These are phyloP conservation scores for Candida morakotiae DNA, from an alignment of 805 yeast species.

Conservation along the genomic window DNA sequence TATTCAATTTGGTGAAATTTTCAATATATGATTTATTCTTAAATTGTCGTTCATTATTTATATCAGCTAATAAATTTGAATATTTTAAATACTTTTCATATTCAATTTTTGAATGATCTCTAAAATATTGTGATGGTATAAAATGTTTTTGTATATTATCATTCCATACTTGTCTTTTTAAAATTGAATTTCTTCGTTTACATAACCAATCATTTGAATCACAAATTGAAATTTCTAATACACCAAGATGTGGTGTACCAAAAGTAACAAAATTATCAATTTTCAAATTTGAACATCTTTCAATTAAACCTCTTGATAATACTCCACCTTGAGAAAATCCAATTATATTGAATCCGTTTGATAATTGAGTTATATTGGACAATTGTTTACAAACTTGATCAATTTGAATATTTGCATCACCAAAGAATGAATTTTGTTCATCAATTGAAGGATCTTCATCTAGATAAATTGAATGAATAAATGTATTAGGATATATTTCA, in stretches of 20 bases:
- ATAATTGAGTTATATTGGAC: constrained; percentile 39
- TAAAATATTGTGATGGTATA: constrained; percentile 73
- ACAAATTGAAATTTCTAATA: constrained; percentile 65
- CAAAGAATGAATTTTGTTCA: constrained; percentile 52
- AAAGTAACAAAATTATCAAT: constrained; percentile 60
- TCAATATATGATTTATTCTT: constrained; percentile 37
- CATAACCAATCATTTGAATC: constrained; percentile 55
- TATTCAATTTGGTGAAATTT: constrained; percentile 43
- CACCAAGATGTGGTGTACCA: constrained; percentile 81
- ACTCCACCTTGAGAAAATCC: constrained; percentile 86
- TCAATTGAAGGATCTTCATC: constrained; percentile 50
- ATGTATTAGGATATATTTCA: constrained; percentile 44
- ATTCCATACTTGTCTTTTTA: constrained; percentile 61
- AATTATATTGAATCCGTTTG: constrained; percentile 61
- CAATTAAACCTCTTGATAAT: constrained; percentile 64
- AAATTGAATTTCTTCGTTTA: constrained; percentile 44
- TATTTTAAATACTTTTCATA: constrained; percentile 51
- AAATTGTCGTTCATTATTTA: constrained; percentile 55
- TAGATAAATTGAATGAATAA: constrained; percentile 51
- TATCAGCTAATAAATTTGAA: constrained; percentile 57
- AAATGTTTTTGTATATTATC: constrained; percentile 51
- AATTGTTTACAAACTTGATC: constrained; percentile 54
- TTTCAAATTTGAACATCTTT: constrained; percentile 43
- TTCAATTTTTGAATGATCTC: constrained; percentile 46
- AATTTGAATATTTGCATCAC: constrained; percentile 55